Evolutionary conservation across 495 filamentous ascomycete species (phyloP), one percentile per base, ranked within the genome.

Genomic region (Penicillium coprophilum): DNA sequence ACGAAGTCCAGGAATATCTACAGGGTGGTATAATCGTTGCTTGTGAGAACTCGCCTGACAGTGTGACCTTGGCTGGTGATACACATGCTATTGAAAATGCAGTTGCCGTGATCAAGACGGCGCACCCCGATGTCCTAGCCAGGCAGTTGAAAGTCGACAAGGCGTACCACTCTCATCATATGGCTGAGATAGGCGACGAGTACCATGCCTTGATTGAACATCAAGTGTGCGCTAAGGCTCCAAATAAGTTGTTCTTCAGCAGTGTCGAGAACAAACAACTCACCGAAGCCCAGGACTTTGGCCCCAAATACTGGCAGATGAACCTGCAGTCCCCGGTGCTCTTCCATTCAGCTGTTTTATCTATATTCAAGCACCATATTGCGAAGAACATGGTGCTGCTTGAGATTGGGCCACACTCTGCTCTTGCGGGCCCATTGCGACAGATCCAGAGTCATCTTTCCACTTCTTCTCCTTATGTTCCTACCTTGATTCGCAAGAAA

Each of bases 121-220:
- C 38, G 4, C 13, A 20, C 4, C 48, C 56, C 9, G 20, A 59
- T 6, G 59, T 80, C n/a, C 80, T 84, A 62, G 74, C 73, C 39
- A 71, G 82, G 50, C 68, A 73, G 31, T 71, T 87, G 6, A 65
- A 76, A 30, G 80, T 86, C 23, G 76, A 81, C 40, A 71, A 74
- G 36, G 83, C 83, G 4, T 65, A 61, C 21, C 58, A 58, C 11
- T 56, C 52, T 11, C 51, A 51, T 50, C 55, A 65, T 24, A 63
- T 65, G 58, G 19, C 2, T 21, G 56, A 57, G 13, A 30, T 60
- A 11, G 54, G 51, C 2, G 39, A 46, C 8, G 17, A 44, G 2
- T 66, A 58, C 24, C 49, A 55, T 44, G 50, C 43, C 6, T 20
- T 50, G 1, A 60, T 63, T 20, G 51, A 36, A 44, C 36, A 74